Conservation (phyloP, 2,329 filamentous ascomycete genomes). For the Clathrospora elynae region DNA sequence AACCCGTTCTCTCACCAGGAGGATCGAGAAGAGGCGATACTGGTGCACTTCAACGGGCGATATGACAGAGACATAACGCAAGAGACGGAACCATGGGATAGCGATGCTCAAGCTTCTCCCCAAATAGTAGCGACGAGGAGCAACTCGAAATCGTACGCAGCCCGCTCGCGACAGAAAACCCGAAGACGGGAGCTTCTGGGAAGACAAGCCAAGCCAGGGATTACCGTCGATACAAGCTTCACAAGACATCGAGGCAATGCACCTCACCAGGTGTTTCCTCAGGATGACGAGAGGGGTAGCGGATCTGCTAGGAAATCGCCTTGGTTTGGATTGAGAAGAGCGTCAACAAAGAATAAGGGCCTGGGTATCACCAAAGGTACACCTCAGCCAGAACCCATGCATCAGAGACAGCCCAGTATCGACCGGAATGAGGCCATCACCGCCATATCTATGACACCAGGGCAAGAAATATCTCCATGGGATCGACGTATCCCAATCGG, state of each 20-base stretch:
- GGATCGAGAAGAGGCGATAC: constrained; percentile 30
- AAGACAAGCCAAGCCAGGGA: constrained; percentile 66
- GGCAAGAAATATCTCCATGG: constrained; percentile 66
- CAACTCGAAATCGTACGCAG: constrained; percentile 40
- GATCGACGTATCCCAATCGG: constrained; percentile 76
- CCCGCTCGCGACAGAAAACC: constrained; percentile 57
- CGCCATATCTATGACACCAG: constrained; percentile 37
- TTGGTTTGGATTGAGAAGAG: constrained; percentile 39
- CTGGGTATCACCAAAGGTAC: constrained; percentile 45
- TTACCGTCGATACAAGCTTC: constrained; percentile 73
- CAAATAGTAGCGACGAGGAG: constrained; percentile 39
- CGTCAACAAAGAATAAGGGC: constrained; percentile 39
- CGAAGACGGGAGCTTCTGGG: constrained; percentile 63
- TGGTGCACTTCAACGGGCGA: constrained; percentile 32
- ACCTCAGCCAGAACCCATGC: constrained; percentile 31
- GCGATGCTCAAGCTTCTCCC: constrained; percentile 34
- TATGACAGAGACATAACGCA: constrained; percentile 5
- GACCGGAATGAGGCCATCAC: constrained; percentile 35
- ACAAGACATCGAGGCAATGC: constrained; percentile 52
- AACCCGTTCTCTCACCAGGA: constrained; percentile 13
- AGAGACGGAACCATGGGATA: constrained; percentile 22
- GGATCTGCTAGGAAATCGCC: constrained; percentile 33
- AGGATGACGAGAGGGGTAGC: constrained; percentile 32
- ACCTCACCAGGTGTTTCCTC: constrained; percentile 54
- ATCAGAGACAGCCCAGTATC: constrained; percentile 21